Percentiles rank a stretch among this genome's conserved stretches.
phyloP scores from a whole-genome alignment of 2,329 filamentous ascomycete genomes.

The Calonectria montana region DNA sequence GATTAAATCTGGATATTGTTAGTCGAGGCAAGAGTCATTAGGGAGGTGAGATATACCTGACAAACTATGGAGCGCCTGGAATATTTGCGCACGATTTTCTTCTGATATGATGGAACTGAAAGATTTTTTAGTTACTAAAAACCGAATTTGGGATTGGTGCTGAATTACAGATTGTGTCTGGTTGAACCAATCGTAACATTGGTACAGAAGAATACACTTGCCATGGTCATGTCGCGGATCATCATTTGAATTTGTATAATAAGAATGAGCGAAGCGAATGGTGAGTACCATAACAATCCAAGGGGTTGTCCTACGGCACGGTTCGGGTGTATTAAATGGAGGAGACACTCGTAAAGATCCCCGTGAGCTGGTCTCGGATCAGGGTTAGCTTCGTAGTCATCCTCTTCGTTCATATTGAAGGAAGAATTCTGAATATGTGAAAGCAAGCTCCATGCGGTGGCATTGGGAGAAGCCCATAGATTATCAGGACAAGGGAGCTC shows the following conservation, averaged over 20 bases:
- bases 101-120: constrained; percentile 20
- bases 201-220: constrained; percentile 20
- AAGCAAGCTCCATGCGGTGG: constrained; percentile 17
- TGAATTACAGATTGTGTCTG: constrained; percentile 13
- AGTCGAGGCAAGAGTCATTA: neutral
- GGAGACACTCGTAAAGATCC: constrained; percentile 21
- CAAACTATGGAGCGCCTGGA: constrained; percentile 23
- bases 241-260: constrained; percentile 29
- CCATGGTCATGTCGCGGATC: constrained; percentile 26
- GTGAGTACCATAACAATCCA: constrained; percentile 23
- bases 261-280: constrained; percentile 22
- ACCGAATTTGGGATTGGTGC: fast-evolving
- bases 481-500: constrained; percentile 24
- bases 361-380: constrained; percentile 22
- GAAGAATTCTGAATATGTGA: constrained; percentile 19
- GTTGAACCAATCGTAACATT: constrained; percentile 16
- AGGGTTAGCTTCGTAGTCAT: constrained; percentile 24
- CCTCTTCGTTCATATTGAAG: constrained; percentile 24
- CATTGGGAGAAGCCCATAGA: constrained; percentile 18
- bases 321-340: constrained; percentile 22
- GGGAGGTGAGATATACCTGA: neutral
- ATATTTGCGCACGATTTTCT: constrained; percentile 21
- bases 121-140: neutral
- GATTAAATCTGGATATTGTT: constrained; percentile 12
- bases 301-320: constrained; percentile 13